These are phyloP conservation scores for Epichloe scottii DNA, from an alignment of 2,329 filamentous ascomycete genomes.

Conservation along the genomic window DNA sequence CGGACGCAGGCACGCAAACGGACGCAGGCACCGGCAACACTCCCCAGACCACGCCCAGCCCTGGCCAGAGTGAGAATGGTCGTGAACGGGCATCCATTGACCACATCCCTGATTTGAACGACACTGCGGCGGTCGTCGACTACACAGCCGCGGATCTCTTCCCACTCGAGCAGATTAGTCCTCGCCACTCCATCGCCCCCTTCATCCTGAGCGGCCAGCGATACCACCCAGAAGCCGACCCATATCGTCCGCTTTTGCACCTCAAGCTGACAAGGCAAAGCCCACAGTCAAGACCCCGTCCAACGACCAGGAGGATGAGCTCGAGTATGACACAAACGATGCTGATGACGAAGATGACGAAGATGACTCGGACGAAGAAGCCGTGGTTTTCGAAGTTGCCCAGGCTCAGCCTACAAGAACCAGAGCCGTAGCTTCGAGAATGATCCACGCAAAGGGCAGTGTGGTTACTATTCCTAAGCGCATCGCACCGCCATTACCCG, in stretches of 20 bases:
- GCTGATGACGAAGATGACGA: constrained; percentile 32
- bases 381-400: constrained; percentile 57
- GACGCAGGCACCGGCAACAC: constrained; percentile 31
- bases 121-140: constrained; percentile 35
- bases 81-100: constrained; percentile 29
- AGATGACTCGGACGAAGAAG: constrained; percentile 42
- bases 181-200: constrained; percentile 21
- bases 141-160: constrained; percentile 46
- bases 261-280: constrained; percentile 13
- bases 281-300: constrained; percentile 13
- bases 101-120: constrained; percentile 16
- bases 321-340: constrained; percentile 14
- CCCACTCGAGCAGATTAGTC: constrained; percentile 33
- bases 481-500: constrained; percentile 62
- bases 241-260: not conserved
- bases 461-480: constrained; percentile 79
- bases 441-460: constrained; percentile 60
- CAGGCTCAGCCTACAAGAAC: constrained; percentile 40
- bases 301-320: constrained; percentile 12
- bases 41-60: constrained; percentile 42
- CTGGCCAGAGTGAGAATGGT: constrained; percentile 40
- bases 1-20: constrained; percentile 55
- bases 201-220: constrained; percentile 1
- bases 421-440: constrained; percentile 49
- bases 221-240: constrained; percentile 7